phyloP scores from a whole-genome alignment of 164 flowering plant genomes.

The Vitis riparia region DNA sequence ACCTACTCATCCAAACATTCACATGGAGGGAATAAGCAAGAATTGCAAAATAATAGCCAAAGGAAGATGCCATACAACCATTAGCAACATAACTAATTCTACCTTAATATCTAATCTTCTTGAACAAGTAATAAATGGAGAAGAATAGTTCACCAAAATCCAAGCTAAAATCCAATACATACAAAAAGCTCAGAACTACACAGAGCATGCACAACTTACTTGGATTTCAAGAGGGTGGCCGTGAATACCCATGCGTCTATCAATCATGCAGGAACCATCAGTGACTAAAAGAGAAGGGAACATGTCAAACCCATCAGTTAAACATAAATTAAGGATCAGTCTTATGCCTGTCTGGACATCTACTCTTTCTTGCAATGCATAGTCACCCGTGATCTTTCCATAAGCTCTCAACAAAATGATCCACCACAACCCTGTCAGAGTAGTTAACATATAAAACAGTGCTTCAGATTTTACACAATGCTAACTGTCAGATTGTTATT shows the following conservation, averaged over 20 bases:
- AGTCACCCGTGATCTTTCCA: conserved; percentile 88
- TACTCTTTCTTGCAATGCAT: conserved; percentile 82
- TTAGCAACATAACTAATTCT: background rate
- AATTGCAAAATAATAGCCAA: background rate
- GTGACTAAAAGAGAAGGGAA: conserved; percentile 88
- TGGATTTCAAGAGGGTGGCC: conserved; percentile 98
- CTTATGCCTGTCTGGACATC: conserved; percentile 92
- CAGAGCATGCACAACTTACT: conserved; percentile 32
- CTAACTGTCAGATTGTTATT: background rate
- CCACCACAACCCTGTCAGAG: conserved; percentile 85
- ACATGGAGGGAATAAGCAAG: background rate
- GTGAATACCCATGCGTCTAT: conserved; percentile 92
- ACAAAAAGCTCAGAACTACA: background rate
- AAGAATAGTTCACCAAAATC: background rate
- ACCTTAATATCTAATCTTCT: background rate
- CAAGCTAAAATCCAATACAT: background rate
- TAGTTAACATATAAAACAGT: background rate
- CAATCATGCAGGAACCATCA: conserved; percentile 98
- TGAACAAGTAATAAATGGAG: background rate
- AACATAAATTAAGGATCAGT: conserved; percentile 70
- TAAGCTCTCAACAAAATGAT: conserved; percentile 90
- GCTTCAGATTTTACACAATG: background rate
- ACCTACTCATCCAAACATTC: too few species aligned
- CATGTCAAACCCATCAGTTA: conserved; percentile 94
- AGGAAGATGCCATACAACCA: background rate